Evolutionary conservation across 106 monocot genomes (phyloP).

Genomic region (Gastrodia elata): DNA sequence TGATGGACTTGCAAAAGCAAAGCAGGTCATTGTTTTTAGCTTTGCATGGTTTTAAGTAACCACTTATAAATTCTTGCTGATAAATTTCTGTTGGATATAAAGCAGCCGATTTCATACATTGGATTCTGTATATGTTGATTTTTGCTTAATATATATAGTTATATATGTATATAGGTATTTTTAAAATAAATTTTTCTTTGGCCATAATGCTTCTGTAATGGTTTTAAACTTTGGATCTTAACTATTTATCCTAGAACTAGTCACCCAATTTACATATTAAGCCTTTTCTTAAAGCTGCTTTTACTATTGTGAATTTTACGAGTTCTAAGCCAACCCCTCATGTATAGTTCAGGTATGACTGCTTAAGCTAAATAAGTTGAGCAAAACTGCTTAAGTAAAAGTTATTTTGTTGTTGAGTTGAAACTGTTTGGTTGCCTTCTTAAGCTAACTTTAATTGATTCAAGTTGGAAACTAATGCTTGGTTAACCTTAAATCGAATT

Average conservation of each 20-base stretch:
- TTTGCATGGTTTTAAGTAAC: background rate
- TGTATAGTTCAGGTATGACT: no score
- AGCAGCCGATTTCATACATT: background rate
- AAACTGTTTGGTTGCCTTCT: no score
- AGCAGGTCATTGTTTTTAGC: conserved; percentile 44
- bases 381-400: no score
- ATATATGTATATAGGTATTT: no score
- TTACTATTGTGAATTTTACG: background rate
- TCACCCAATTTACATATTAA: background rate
- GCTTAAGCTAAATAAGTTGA: no score
- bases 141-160: background rate
- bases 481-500: no score
- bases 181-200: background rate
- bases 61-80: background rate
- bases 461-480: no score
- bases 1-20: conserved; percentile 65
- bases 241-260: background rate
- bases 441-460: no score
- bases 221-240: background rate
- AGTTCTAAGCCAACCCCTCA: no score
- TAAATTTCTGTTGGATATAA: background rate
- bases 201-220: background rate
- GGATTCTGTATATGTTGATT: background rate
- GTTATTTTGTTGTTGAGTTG: no score
- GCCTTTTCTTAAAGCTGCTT: background rate